These are phyloP conservation scores for Leccinellum albellum DNA, from an alignment of 768 basidiomycete species.

Conservation along the genomic window DNA sequence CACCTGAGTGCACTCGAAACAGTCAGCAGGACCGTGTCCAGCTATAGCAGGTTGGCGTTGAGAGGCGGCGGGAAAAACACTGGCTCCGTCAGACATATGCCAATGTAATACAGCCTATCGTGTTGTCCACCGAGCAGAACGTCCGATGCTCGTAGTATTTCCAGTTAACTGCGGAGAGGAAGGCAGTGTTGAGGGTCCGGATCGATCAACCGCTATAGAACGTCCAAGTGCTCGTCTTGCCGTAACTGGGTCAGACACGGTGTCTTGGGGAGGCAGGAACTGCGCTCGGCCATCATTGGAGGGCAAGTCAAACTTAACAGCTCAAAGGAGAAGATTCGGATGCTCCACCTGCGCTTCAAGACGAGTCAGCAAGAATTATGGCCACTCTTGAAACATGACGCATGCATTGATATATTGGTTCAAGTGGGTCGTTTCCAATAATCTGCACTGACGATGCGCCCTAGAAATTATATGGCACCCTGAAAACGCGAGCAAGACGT, in stretches of 20 bases:
- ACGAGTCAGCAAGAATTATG: neutral
- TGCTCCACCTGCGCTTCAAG: neutral
- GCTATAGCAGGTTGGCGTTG: conserved; percentile 9
- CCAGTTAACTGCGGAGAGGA: neutral
- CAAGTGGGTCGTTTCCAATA: conserved; percentile 1
- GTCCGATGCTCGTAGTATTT: conserved; percentile 3
- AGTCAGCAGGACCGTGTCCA: conserved; percentile 7
- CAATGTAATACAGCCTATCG: neutral
- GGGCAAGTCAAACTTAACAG: conserved; percentile 4
- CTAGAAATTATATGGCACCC: neutral
- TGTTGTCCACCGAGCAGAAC: conserved; percentile 4
- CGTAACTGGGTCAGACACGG: conserved; percentile 1
- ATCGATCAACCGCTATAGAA: conserved; percentile 6
- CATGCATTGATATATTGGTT: neutral
- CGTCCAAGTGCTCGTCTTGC: neutral
- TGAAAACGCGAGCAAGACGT: conserved; percentile 4
- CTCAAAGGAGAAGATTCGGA: neutral
- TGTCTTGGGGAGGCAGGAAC: neutral
- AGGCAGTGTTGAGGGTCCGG: conserved; percentile 15
- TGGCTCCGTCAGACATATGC: conserved; percentile 6
- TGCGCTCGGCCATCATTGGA: neutral
- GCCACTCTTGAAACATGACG: conserved; percentile 1
- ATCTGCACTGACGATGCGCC: neutral
- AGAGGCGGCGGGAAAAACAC: conserved; percentile 1
- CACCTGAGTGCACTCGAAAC: conserved; percentile 18